phyloP scores from a whole-genome alignment of 2,329 filamentous ascomycete species.

The Xylariaceae sp. region DNA sequence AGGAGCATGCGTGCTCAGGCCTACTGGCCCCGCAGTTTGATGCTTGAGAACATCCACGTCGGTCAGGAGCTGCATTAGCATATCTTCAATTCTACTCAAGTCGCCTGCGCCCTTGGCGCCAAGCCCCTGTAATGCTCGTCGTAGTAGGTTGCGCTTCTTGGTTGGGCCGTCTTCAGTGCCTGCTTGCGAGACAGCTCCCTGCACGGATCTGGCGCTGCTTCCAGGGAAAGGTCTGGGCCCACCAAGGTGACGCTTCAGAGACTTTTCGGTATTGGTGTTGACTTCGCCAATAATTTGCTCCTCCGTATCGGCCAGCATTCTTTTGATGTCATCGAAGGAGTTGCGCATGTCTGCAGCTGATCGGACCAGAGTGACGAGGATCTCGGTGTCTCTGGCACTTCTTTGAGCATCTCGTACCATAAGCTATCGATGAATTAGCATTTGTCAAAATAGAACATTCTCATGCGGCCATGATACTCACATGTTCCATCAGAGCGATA shows the following conservation, averaged over 20 bases:
- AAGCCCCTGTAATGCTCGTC: conserved; percentile 85
- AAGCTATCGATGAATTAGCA: conserved; percentile 48
- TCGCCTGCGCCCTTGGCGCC: conserved; percentile 86
- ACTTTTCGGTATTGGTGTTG: conserved; percentile 83
- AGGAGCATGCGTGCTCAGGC: conserved; percentile 47
- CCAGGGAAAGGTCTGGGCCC: conserved; percentile 81
- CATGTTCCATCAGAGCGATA: conserved; percentile 94
- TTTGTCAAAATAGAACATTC: background rate
- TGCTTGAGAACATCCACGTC: conserved; percentile 84
- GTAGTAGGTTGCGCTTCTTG: conserved; percentile 93
- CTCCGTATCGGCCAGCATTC: conserved; percentile 84
- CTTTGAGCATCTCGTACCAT: conserved; percentile 96
- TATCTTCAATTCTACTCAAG: conserved; percentile 81
- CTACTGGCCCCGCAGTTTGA: conserved; percentile 43
- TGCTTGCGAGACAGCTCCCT: conserved; percentile 49
- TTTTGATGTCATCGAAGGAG: conserved; percentile 93
- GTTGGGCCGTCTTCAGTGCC: conserved; percentile 57
- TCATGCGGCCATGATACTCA: conserved; percentile 39
- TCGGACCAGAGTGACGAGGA: conserved; percentile 87
- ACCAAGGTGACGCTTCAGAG: conserved; percentile 74
- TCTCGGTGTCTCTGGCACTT: conserved; percentile 93
- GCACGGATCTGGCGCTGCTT: conserved; percentile 56
- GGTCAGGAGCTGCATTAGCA: conserved; percentile 85
- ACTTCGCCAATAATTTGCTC: conserved; percentile 81
- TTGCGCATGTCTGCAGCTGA: conserved; percentile 96